Percentiles rank a stretch among this genome's conserved stretches.
These are phyloP conservation scores for Lentinula sp. DNA, from an alignment of 768 basidiomycete genomes.

Conservation along the genomic window DNA sequence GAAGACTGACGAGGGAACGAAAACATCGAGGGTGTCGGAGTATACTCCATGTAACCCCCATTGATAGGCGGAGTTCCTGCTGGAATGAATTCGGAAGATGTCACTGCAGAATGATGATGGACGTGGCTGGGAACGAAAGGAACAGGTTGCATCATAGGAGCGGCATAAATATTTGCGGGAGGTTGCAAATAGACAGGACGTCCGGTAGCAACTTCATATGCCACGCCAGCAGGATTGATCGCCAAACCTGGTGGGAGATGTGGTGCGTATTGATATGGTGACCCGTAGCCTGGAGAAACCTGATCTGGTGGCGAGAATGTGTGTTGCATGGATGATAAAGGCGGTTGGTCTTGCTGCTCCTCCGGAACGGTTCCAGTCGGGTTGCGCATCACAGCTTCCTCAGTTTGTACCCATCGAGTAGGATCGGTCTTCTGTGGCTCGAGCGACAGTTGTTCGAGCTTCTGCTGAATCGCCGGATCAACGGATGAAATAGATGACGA, in stretches of 20 bases:
- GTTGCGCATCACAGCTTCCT: conserved; percentile 41
- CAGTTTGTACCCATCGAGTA: conserved; percentile 32
- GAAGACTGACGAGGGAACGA: conserved; percentile 66
- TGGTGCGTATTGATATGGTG: conserved; percentile 57
- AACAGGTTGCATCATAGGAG: conserved; percentile 47
- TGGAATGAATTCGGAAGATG: conserved; percentile 33
- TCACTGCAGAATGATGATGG: conserved; percentile 60
- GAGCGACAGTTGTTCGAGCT: conserved; percentile 33
- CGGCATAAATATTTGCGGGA: conserved; percentile 58
- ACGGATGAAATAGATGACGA: conserved; percentile 18
- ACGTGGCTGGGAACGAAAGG: conserved; percentile 59
- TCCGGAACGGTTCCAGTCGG: conserved; percentile 21
- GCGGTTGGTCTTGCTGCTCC: conserved; percentile 23
- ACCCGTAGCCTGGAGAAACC: conserved; percentile 56
- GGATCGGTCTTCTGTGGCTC: conserved; percentile 28
- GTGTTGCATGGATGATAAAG: conserved; percentile 34
- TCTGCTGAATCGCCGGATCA: conserved; percentile 26
- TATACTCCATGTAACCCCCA: conserved; percentile 46
- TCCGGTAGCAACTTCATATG: conserved; percentile 80
- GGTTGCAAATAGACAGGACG: conserved; percentile 69
- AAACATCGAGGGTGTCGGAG: conserved; percentile 63
- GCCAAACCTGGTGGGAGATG: conserved; percentile 72
- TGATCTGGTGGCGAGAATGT: conserved; percentile 38
- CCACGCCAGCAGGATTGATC: conserved; percentile 67
- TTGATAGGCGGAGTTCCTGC: conserved; percentile 58